These are phyloP conservation scores for Fraxinus xanthoxyloides DNA, from an alignment of 305 asterid species.

Conservation along the genomic window DNA sequence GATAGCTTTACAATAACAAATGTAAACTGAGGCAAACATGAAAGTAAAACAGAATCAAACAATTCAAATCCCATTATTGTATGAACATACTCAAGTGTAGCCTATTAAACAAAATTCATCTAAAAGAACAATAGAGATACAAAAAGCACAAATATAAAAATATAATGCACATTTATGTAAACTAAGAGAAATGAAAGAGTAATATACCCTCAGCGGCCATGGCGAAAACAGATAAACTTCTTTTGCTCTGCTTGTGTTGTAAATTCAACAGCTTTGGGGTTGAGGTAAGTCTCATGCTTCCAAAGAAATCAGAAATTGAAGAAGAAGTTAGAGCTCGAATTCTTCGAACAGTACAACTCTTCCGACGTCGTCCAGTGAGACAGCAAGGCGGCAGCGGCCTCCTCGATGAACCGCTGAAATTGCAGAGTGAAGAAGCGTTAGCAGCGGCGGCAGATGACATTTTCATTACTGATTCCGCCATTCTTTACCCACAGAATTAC, in stretches of 20 bases:
- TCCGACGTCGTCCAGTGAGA: constrained; percentile 41
- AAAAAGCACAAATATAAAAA: not conserved
- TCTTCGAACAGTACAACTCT: constrained; percentile 20
- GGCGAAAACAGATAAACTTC: constrained; percentile 41
- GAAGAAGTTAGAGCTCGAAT: constrained; percentile 45
- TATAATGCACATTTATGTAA: not conserved
- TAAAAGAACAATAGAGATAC: not conserved
- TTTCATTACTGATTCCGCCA: constrained; percentile 47
- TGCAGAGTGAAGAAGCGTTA: constrained; percentile 45
- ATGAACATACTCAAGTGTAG: not conserved
- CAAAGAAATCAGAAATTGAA: constrained; percentile 27
- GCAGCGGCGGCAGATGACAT: constrained; percentile 25
- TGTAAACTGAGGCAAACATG: not conserved
- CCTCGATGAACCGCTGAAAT: constrained; percentile 41
- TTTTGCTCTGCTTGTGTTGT: constrained; percentile 30
- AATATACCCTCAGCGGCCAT: constrained; percentile 45
- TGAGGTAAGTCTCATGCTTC: constrained; percentile 27
- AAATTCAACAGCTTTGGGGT: constrained; percentile 21
- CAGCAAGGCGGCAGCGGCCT: constrained; percentile 42
- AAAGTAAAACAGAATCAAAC: not conserved
- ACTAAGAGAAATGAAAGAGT: not conserved
- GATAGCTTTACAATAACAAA: not conserved
- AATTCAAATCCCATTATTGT: not conserved
- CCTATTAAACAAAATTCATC: not conserved
- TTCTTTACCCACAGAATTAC: constrained; percentile 13